Conservation (phyloP, 2,329 filamentous ascomycete species). For the Trichoderma sp. region DNA sequence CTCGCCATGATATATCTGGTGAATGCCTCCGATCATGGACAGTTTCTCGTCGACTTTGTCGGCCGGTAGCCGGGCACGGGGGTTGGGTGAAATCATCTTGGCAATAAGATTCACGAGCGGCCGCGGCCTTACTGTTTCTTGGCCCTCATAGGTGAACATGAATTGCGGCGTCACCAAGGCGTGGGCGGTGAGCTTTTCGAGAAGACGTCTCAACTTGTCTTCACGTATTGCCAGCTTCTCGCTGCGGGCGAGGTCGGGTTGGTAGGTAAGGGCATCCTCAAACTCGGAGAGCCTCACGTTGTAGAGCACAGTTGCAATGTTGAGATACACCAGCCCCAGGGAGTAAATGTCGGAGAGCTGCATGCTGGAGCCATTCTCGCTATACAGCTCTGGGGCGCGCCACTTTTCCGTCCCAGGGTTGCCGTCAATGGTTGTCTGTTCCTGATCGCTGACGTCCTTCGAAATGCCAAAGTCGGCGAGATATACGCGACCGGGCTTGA, state of each 20-base stretch:
- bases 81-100: conserved; percentile 42
- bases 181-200: conserved; percentile 40
- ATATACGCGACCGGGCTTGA: conserved; percentile 50
- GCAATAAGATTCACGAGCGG: conserved; percentile 45
- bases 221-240: conserved; percentile 41
- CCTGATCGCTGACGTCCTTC: conserved; percentile 49
- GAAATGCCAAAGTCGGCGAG: conserved; percentile 55
- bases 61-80: conserved; percentile 40
- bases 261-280: conserved; percentile 43
- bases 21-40: conserved; percentile 49
- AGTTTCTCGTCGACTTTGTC: conserved; percentile 46
- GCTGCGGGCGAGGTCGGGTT: conserved; percentile 34
- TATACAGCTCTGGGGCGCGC: conserved; percentile 50
- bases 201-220: conserved; percentile 41
- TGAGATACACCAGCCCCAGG: conserved; percentile 50
- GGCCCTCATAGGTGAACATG: conserved; percentile 44
- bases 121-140: conserved; percentile 46
- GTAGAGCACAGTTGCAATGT: conserved; percentile 49
- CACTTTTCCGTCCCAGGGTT: conserved; percentile 48
- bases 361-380: conserved; percentile 46
- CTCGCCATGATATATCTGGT: conserved; percentile 50
- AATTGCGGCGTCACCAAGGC: conserved; percentile 42
- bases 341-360: conserved; percentile 53
- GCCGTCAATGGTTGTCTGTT: conserved; percentile 49
- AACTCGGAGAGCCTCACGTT: conserved; percentile 45